These are phyloP conservation scores for Papilionanthe hybrid DNA, from an alignment of 116 monocot genomes.

Conservation along the genomic window DNA sequence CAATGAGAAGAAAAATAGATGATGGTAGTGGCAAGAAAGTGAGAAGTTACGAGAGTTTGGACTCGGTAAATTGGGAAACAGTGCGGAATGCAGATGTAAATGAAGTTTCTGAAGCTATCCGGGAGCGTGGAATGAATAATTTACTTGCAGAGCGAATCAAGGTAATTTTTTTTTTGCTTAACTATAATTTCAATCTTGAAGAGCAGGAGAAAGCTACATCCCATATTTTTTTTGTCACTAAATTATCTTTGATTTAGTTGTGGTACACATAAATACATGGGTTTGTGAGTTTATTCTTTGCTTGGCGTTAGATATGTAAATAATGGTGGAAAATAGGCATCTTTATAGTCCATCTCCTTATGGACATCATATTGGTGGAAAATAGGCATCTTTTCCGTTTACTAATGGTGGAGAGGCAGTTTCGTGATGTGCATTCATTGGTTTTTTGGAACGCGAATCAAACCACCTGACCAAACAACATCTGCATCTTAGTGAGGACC, in stretches of 20 bases:
- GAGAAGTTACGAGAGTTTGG: constrained; percentile 46
- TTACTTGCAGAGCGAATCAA: constrained; percentile 73
- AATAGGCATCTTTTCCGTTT: no score
- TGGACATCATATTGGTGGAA: neutral
- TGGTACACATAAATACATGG: neutral
- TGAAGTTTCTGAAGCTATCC: constrained; percentile 59
- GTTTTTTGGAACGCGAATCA: no score
- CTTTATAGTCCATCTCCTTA: no score
- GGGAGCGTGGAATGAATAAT: constrained; percentile 84
- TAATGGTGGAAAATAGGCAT: neutral
- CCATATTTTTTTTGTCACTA: neutral
- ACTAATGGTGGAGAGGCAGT: no score
- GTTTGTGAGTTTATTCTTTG: no score
- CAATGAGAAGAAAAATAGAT: constrained; percentile 21
- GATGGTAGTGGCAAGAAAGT: constrained; percentile 18
- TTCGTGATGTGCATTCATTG: no score
- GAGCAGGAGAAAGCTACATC: neutral
- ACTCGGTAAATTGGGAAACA: constrained; percentile 79
- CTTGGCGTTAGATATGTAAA: neutral
- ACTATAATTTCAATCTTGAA: neutral
- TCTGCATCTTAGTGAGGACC: neutral
- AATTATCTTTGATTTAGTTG: neutral
- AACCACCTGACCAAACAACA: neutral
- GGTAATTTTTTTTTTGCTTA: constrained; percentile 27
- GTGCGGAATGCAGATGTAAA: constrained; percentile 49